phyloP scores from a whole-genome alignment of 1,284 basidiomycete species.

The Coniferiporia sulphurascens region DNA sequence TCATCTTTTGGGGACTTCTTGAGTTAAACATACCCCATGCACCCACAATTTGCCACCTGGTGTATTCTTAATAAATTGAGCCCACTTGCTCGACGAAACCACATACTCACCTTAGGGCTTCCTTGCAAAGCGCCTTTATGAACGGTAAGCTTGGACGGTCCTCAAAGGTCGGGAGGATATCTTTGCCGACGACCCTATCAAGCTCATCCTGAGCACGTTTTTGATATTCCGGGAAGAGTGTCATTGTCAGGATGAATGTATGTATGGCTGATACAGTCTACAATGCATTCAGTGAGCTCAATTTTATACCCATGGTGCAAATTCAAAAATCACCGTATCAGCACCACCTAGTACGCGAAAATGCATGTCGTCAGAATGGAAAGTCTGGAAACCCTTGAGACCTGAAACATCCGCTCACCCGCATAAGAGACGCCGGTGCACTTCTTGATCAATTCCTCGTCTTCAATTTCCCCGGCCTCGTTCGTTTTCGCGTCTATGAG shows the following conservation, averaged over 20 bases:
- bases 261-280: conserved; percentile 5
- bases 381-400: neutral
- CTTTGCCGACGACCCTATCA: conserved; percentile 6
- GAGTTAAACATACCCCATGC: neutral
- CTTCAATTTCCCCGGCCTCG: neutral
- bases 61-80: neutral
- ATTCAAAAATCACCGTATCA: conserved; percentile 17
- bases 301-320: neutral
- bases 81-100: neutral
- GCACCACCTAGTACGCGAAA: conserved; percentile 18
- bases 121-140: neutral
- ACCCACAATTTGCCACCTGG: neutral
- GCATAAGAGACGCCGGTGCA: neutral
- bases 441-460: conserved; percentile 11
- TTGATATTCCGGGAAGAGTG: conserved; percentile 19
- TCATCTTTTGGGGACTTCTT: neutral
- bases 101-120: neutral
- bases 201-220: conserved; percentile 2
- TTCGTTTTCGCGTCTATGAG: neutral
- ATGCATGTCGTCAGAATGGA: neutral
- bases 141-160: conserved; percentile 5
- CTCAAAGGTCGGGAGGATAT: conserved; percentile 3
- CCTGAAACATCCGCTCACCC: neutral
- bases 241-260: conserved; percentile 14
- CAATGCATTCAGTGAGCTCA: too few species aligned